Evolutionary conservation across 805 yeast species (phyloP).

Genomic region (Nakazawaea sp.): DNA sequence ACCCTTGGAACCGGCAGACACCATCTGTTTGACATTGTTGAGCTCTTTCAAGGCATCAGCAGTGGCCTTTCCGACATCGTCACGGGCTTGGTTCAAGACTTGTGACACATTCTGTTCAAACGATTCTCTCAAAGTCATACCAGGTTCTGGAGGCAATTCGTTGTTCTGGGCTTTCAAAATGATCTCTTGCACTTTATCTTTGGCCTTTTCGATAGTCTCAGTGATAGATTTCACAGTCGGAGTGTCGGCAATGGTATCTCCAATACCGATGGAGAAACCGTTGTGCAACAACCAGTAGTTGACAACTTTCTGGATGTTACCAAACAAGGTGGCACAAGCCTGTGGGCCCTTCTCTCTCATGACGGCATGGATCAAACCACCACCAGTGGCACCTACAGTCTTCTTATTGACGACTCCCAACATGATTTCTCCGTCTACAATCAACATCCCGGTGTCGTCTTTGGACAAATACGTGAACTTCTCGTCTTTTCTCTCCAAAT

Average conservation of each 20-base stretch:
- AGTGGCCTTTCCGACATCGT: conserved; percentile 97
- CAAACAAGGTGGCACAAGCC: conserved; percentile 83
- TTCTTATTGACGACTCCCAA: conserved; percentile 98
- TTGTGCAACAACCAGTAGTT: conserved; percentile 95
- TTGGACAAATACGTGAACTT: conserved; percentile 78
- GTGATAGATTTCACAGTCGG: conserved; percentile 92
- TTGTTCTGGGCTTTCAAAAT: conserved; percentile 90
- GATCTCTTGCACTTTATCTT: conserved; percentile 88
- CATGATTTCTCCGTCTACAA: conserved; percentile 92
- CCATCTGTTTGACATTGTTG: conserved; percentile 98
- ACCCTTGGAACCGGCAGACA: conserved; percentile 98
- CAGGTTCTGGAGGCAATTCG: conserved; percentile 89
- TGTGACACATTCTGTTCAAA: conserved; percentile 96
- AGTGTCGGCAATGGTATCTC: conserved; percentile 99
- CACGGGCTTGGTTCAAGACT: conserved; percentile 96
- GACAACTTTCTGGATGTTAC: conserved; percentile 90
- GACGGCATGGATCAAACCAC: conserved; percentile 95
- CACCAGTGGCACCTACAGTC: conserved; percentile 97
- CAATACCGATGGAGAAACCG: conserved; percentile 98
- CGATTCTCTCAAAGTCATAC: conserved; percentile 98
- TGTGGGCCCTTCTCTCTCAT: conserved; percentile 96
- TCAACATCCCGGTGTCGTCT: conserved; percentile 91
- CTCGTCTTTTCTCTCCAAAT: conserved; percentile 89
- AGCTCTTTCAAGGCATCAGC: conserved; percentile 91
- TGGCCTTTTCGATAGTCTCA: conserved; percentile 87